Conservation (phyloP, 2,329 filamentous ascomycete genomes). For the Alternaria brassicicola region DNA sequence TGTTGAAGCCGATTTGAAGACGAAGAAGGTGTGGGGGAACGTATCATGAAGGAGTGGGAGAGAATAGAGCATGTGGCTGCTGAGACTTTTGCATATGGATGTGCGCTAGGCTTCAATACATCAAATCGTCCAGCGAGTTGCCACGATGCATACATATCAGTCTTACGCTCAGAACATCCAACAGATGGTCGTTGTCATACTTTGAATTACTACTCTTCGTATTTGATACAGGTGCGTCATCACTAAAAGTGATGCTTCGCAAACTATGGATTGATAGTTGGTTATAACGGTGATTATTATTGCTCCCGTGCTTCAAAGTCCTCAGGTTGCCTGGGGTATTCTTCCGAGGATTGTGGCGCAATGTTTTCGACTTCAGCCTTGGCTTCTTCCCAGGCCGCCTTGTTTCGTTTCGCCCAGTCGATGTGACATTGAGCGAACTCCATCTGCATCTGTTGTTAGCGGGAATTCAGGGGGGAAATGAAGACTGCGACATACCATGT, state of each 20-base stretch:
- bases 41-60: not conserved
- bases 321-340: constrained; percentile 25
- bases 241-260: not conserved
- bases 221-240: not conserved
- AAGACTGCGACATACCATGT: constrained; percentile 76
- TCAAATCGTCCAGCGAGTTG: not conserved
- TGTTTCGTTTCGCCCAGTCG: constrained; percentile 90
- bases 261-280: not conserved
- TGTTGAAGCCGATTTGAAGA: not conserved
- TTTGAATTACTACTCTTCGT: constrained; percentile 2
- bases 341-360: constrained; percentile 51
- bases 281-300: not conserved
- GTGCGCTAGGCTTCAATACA: not conserved
- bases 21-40: not conserved
- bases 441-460: constrained; percentile 61
- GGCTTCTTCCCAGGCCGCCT: constrained; percentile 92
- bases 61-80: not conserved
- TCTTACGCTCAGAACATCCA: not conserved
- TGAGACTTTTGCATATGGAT: not conserved
- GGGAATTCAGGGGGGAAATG: no score
- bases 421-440: constrained; percentile 92
- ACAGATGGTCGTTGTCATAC: not conserved
- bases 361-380: constrained; percentile 88
- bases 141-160: not conserved
- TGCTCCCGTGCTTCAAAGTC: constrained; percentile 16